Base-by-base conservation (phyloP, 2,329 filamentous ascomycete genomes). In the Pseudogymnoascus sp. region DNA sequence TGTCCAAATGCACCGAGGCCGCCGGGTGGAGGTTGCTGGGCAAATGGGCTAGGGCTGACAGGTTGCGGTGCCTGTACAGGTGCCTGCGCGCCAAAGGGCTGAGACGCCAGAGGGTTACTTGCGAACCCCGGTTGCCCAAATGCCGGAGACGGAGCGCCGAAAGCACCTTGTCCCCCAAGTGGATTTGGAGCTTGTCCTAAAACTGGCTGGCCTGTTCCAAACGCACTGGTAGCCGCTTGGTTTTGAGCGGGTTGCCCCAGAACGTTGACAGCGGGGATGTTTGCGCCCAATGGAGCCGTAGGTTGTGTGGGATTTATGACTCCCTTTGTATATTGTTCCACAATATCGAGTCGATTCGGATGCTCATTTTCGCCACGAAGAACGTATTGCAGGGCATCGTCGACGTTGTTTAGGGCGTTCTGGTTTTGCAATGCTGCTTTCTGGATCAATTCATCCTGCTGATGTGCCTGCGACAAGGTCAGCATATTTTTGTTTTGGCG, bases 311-410 rank as follows among this genome's bases (percentile, higher is more conserved):
- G 33, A 19, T 48, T 45, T 38, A 48, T 59, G 30, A 73, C n/a
- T 74, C 72, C n/a, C 75, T 72, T 64, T 60, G 48, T 35, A 71
- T 75, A 52, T 73, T 74, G 73, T 60, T 77, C 74, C 71, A 80
- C 82, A 18, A 85, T 77, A 64, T 92, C 88, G 58, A 80, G 75
- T 38, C 90, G 81, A 68, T 94, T 95, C 1, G 89, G 89, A 67
- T 90, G 89, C 38, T 83, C 81, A 59, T 88, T 83, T 59, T 81
- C 82, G 19, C 80, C 82, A 4, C 83, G 79, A 8, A 85, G 68
- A 12, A 94, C 75, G 68, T 86, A 94, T 59, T 84, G 79, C 45
- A 88, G 78, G 1, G 92, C 91, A 2, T 85, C 88, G 62, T 86
- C 79, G 8, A 89, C 71, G 67, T 95, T 86, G 62, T 77, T 80